Evolutionary conservation across 768 basidiomycete genomes (phyloP), one percentile per base, ranked within the genome.

Genomic region (Pleurotus djamor): DNA sequence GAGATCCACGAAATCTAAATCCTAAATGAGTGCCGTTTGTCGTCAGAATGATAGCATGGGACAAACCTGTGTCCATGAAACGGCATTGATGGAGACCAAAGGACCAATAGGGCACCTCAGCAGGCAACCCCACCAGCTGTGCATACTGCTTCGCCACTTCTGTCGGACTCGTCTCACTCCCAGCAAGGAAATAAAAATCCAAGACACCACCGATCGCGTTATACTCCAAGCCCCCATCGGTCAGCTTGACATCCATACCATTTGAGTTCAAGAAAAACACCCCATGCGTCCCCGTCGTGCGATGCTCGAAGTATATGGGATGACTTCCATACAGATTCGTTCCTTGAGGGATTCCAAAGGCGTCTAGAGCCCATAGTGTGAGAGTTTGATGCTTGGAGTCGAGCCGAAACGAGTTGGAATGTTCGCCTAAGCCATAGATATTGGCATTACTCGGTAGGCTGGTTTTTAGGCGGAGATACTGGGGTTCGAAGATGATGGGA

Each of bases 371-470:
- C 88, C 88, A 90, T 12, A 89, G 62, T 1, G 82, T 82, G 10
- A 79, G 68, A 0, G 78, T 80, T 14, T 76, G 77, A 61, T 82
- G 79, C 59, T 74, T 70, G 0, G 76, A 71, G 9, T 78, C 69
- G 33, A 90, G 81, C 12, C 80, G 83, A 79, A 90, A 89, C 0
- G 81, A 65, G 60, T 88, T 80, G 5, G 84, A 83, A 68, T 88
- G 86, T 64, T 89, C 88, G n/a, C 91, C 90, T 8, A 92, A 77
- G 3, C 91, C 91, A 66, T 90, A 91, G 56, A 92, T 81, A 69
- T 91, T 91, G 33, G 90, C 81, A 45, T 81, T 69, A 3, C 68
- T 55, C 0, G 88, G 86, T 0, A 92, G 69, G 50, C 66, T 69
- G 14, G 88, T 88, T 68, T 88, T 86, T 62, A 92, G 73, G 56